Conservation (phyloP, 2,329 filamentous ascomycete species). For the Botrytis sinoallii region DNA sequence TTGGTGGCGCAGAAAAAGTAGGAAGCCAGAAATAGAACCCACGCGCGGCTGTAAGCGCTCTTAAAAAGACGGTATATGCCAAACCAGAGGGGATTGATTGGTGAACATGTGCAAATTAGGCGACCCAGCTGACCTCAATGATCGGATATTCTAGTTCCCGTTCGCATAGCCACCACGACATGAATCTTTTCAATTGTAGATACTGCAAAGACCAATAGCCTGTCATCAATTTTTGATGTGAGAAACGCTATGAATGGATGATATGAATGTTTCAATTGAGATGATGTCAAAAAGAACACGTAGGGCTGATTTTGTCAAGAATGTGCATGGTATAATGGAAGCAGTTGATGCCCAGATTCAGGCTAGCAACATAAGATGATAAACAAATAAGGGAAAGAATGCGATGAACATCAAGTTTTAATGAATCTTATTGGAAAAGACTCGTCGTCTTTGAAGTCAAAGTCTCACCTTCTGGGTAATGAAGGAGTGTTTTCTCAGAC, state of each 20-base stretch:
- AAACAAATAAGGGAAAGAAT: background rate
- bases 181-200: background rate
- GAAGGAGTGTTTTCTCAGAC: background rate
- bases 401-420: background rate
- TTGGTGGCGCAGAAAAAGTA: background rate
- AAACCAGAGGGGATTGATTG: background rate
- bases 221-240: background rate
- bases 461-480: background rate
- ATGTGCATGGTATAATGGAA: background rate
- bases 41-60: conserved; percentile 11
- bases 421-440: background rate
- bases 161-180: conserved; percentile 2
- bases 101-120: background rate
- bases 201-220: background rate
- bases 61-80: background rate
- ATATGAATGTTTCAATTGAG: background rate
- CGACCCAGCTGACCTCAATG: background rate
- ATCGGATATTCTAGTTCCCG: background rate
- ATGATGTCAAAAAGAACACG: background rate
- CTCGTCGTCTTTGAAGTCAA: background rate
- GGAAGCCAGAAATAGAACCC: conserved; percentile 6
- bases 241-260: background rate
- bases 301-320: background rate
- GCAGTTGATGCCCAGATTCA: background rate
- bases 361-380: background rate